A percentile compares a stretch with the other conserved stretches of the same genome.
These are phyloP conservation scores for Phytophthora constricta DNA, from an alignment of 352 stramenopile genomes.

Conservation along the genomic window DNA sequence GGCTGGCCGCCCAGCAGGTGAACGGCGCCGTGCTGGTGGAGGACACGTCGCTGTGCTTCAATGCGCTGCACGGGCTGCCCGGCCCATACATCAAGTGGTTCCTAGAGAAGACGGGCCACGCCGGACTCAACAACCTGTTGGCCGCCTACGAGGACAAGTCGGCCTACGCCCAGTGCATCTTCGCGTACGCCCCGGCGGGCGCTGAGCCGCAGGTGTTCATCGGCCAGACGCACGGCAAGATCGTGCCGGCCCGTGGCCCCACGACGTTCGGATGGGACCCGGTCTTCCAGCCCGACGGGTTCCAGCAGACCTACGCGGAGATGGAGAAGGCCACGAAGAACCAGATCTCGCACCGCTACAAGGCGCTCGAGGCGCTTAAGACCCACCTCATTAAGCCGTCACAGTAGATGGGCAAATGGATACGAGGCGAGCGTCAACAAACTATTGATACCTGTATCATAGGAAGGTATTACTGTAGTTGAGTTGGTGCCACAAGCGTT, in stretches of 20 bases:
- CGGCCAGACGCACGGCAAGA: conserved; percentile 92
- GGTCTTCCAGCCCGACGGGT: conserved; percentile 90
- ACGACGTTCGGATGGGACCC: conserved; percentile 92
- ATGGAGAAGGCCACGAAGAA: conserved; percentile 93
- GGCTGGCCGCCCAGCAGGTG: conserved; percentile 86
- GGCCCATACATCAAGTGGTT: conserved; percentile 99
- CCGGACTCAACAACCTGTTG: conserved; percentile 95
- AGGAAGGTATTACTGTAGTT: background rate
- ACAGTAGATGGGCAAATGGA: conserved; percentile 22
- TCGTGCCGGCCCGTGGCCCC: conserved; percentile 91
- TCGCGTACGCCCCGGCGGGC: conserved; percentile 88
- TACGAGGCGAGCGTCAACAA: too few species aligned
- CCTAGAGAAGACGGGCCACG: conserved; percentile 94
- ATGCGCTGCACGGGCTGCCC: conserved; percentile 93
- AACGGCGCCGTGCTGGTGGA: conserved; percentile 94
- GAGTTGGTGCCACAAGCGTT: background rate
- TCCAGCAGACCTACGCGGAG: conserved; percentile 88
- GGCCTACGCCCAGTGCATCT: conserved; percentile 97
- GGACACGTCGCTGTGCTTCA: conserved; percentile 98
- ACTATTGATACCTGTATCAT: too few species aligned
- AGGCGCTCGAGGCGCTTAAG: conserved; percentile 75
- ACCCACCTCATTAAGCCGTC: conserved; percentile 38
- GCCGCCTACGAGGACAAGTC: conserved; percentile 94
- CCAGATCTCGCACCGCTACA: conserved; percentile 91
- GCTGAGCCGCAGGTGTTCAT: conserved; percentile 93